phyloP scores from a whole-genome alignment of 192 early-diverging fungal genomes.

The Podochytrium sp. region DNA sequence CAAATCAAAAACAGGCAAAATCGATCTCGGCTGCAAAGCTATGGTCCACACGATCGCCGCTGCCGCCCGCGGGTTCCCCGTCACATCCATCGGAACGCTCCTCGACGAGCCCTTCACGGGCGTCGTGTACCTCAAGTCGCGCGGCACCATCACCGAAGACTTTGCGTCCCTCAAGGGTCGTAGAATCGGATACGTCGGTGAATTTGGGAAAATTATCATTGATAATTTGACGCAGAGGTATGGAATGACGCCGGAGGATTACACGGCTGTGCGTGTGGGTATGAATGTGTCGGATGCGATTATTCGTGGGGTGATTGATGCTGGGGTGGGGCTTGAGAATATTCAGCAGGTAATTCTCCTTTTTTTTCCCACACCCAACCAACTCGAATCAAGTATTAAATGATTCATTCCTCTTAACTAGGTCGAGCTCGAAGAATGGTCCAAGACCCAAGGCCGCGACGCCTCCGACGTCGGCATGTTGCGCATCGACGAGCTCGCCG shows the following conservation, averaged over 20 bases:
- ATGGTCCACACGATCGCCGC: slow-evolving; percentile 76
- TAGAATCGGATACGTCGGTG: slow-evolving; percentile 67
- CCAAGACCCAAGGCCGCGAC: slow-evolving; percentile 47
- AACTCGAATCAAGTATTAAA: no score
- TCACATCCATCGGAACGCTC: slow-evolving; percentile 67
- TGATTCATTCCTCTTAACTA: no score
- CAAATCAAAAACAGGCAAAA: slow-evolving; percentile 59
- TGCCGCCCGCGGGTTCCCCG: slow-evolving; percentile 63
- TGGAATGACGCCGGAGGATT: slow-evolving; percentile 60
- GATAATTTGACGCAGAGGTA: slow-evolving; percentile 58
- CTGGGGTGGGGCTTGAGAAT: slow-evolving; percentile 69
- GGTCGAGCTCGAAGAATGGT: slow-evolving; percentile 58
- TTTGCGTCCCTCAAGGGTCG: slow-evolving; percentile 59
- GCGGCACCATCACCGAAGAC: slow-evolving; percentile 58
- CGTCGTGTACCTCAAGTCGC: slow-evolving; percentile 57
- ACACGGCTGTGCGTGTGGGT: slow-evolving; percentile 65
- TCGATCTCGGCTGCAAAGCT: slow-evolving; percentile 68
- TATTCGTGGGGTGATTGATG: slow-evolving; percentile 61
- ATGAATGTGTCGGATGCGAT: slow-evolving; percentile 71
- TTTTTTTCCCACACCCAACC: no score
- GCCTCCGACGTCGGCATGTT: slow-evolving; percentile 62
- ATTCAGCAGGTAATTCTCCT: slow-evolving; percentile 68
- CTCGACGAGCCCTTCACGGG: slow-evolving; percentile 71
- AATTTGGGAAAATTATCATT: slow-evolving; percentile 69
- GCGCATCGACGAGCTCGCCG: slow-evolving; percentile 68